Base-by-base conservation (phyloP, 2,329 filamentous ascomycete genomes). In the Aspergillus arachidicola region DNA sequence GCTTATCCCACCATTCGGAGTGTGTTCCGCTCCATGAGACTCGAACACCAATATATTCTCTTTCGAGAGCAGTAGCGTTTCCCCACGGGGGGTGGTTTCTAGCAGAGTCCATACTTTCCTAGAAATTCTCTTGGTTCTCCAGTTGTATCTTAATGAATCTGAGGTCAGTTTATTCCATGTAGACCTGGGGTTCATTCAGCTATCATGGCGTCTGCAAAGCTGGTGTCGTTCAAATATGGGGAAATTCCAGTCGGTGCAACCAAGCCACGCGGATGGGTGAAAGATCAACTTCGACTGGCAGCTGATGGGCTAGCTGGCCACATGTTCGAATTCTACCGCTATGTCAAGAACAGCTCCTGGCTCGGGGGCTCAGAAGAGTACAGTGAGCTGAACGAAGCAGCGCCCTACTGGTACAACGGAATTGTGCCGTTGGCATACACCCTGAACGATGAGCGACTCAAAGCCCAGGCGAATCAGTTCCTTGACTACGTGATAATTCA, bases 351-450 rank as follows among this genome's bases (percentile, higher is more conserved):
- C 62, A 82, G 79, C 4, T 75, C 76, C 19, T 88, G 85, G 84
- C 70, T 85, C 2, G 85, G 84, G 3, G 84, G 84, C 6, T 68
- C 76, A 36, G 70, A 76, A 3, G 84, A 87, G 66, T 87, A 87
- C 68, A 84, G 80, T 14, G 73, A 74, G 26, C 74, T 87, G 2
- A 81, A 86, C 66, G 86, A 88, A 74, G 83, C 81, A 1, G 80
- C 82, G 30, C 84, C 85, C 0, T 88, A 88, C 70, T 87, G 85
- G 83, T 84, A 86, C 68, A 87, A 88, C 67, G 83, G 81, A 4
- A 75, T 87, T 1, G 85, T 88, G 2, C 84, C 86, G 21, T 77
- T 87, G 28, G 84, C 86, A 1, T 87, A 84, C 64, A 74, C 73
- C 0, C 71, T 85, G 5, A 76, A 84, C 57, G 81, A 87, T 68